These are phyloP conservation scores for Blepharisma stoltei DNA, from an alignment of 73 alveolate genomes.

Conservation along the genomic window DNA sequence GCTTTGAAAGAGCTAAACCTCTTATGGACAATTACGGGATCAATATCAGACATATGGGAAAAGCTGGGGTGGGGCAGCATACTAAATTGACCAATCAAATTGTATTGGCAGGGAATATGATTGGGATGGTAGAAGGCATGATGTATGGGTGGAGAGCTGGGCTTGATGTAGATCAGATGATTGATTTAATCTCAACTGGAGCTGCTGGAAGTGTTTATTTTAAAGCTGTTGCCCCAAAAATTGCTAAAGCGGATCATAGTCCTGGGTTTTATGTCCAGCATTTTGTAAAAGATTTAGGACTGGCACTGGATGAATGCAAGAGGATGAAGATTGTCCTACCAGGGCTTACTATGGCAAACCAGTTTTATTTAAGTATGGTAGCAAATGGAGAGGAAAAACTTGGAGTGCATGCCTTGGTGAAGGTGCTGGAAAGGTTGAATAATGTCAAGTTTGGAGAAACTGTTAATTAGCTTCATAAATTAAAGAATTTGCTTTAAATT, in stretches of 20 bases:
- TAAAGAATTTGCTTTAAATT: too few species aligned
- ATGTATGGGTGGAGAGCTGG: constrained; percentile 83
- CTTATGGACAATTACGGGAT: constrained; percentile 64
- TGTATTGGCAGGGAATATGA: constrained; percentile 76
- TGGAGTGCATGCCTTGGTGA: constrained; percentile 72
- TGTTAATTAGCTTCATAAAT: too few species aligned
- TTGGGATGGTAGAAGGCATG: constrained; percentile 78
- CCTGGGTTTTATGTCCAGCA: constrained; percentile 93
- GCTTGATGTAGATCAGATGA: constrained; percentile 63
- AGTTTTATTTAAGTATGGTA: constrained; percentile 67
- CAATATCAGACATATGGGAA: constrained; percentile 68
- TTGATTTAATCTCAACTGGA: constrained; percentile 69
- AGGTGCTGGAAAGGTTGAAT: constrained; percentile 68
- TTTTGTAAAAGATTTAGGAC: constrained; percentile 75
- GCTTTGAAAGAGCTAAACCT: constrained; percentile 52
- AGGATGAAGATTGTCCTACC: constrained; percentile 76
- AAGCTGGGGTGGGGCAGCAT: constrained; percentile 85
- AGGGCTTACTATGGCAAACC: constrained; percentile 64
- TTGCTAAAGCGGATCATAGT: constrained; percentile 71
- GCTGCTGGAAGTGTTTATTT: constrained; percentile 79
- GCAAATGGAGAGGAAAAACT: constrained; percentile 73
- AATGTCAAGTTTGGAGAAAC: constrained; percentile 9
- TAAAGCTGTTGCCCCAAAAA: constrained; percentile 69
- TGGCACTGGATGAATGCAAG: constrained; percentile 81
- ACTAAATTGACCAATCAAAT: constrained; percentile 81